Base-by-base conservation (phyloP, 495 filamentous ascomycete genomes). In the Amphirosellinia nigrospora region DNA sequence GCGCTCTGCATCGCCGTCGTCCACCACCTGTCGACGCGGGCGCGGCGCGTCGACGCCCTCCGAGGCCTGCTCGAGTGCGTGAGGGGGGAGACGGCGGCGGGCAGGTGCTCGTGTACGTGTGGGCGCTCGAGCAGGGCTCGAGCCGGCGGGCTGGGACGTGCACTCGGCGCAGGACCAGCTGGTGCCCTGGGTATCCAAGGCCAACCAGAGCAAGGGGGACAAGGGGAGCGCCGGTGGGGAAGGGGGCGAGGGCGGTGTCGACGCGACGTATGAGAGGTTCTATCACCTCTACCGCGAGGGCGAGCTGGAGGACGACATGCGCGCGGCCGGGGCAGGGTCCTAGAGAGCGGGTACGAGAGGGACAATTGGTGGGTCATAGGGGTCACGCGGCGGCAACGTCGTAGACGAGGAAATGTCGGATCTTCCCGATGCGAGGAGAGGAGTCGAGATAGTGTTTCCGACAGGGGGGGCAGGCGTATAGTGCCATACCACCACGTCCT, bases 131-230 rank as follows among this genome's bases (percentile, higher is more conserved):
- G 82, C 96, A 99, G 79, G 91, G 92, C 78, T 82, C 81, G 69
- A 97, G 94, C 77, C 90, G 96, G 66, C 84, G 96, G 96, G 96
- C 23, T 99, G 95, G 96, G 91, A 93, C 71, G 92, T 94, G 75
- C 91, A 90, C 19, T 73, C 72, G 23, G 88, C 89, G 68, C 94
- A 98, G 80, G 96, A 99, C 82, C 88, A 97, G 69, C 93, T 98
- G 86, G 96, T 99, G 56, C 96, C 96, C 19, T 99, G 96, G 96
- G 93, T 98, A 15, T 84, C 94, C 78, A 86, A 86, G 78, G 74
- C 70, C 52, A 78, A 75, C 41, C 78, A 80, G 68, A 77, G 74
- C 30, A 79, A 81, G 43, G 48, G 26, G 1, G 56, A 16, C 10
- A 70, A 62, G 68, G 68, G 39, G 23, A 28, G 70, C 53, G 74